phyloP scores from a whole-genome alignment of 106 monocot genomes.

The Apostasia ramifera region DNA sequence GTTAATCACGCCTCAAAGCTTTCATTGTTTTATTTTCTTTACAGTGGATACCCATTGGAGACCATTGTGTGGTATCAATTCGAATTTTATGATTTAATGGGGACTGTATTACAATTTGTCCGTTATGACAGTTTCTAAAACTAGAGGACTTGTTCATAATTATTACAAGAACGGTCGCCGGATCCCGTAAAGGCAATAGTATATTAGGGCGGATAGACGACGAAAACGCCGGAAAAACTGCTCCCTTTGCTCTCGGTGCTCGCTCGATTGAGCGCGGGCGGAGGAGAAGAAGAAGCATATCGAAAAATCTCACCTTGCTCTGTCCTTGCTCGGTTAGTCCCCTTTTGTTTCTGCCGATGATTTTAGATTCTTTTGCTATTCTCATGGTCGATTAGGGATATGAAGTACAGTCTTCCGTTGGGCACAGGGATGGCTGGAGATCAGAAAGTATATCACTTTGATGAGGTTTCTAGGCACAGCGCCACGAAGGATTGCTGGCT shows the following conservation, averaged over 20 bases:
- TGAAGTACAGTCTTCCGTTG: not conserved
- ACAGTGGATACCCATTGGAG: too few relatives aligned
- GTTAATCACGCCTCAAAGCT: too few relatives aligned
- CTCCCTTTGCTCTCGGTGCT: not conserved
- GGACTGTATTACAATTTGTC: too few relatives aligned
- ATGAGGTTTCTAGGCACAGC: constrained; percentile 56
- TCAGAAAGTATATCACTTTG: constrained; percentile 38
- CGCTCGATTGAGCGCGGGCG: not conserved
- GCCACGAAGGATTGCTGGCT: constrained; percentile 59
- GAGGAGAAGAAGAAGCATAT: not conserved
- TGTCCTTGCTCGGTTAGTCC: not conserved
- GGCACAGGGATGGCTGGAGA: constrained; percentile 28
- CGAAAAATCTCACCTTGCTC: not conserved
- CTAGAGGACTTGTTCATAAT: too few relatives aligned
- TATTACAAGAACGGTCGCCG: too few relatives aligned
- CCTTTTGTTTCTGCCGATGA: not conserved
- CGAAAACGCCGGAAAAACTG: too few relatives aligned
- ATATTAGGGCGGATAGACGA: too few relatives aligned
- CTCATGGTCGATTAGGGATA: not conserved
- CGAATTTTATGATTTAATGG: too few relatives aligned
- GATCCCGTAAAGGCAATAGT: too few relatives aligned
- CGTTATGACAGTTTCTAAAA: too few relatives aligned
- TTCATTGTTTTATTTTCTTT: too few relatives aligned
- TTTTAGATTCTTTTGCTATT: not conserved
- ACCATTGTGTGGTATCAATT: too few relatives aligned